Conservation (phyloP, 2,329 filamentous ascomycete genomes). For the Penicillium corylophilum region DNA sequence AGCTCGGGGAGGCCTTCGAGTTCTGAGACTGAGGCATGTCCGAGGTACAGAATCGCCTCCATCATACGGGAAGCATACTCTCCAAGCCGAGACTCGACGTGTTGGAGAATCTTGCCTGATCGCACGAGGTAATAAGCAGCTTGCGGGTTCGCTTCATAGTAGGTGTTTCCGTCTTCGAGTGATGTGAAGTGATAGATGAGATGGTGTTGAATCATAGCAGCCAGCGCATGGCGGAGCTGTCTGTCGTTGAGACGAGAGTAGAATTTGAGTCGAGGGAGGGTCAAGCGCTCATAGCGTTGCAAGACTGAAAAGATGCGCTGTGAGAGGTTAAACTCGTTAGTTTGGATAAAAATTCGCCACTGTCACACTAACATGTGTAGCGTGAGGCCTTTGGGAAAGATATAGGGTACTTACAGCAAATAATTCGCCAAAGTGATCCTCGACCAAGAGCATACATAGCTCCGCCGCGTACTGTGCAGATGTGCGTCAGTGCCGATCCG, state of each 20-base stretch:
- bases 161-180: conserved; percentile 61
- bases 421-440: conserved; percentile 87
- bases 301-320: conserved; percentile 84
- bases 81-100: conserved; percentile 73
- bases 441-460: conserved; percentile 85
- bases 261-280: conserved; percentile 66
- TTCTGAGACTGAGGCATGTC: conserved; percentile 63
- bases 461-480: conserved; percentile 67
- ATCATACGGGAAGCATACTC: conserved; percentile 71
- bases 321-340: conserved; percentile 12
- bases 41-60: conserved; percentile 71
- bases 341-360: background rate
- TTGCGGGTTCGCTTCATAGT: conserved; percentile 80
- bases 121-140: conserved; percentile 81
- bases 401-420: conserved; percentile 69
- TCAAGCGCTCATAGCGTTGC: conserved; percentile 74
- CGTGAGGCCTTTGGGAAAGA: background rate
- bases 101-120: conserved; percentile 74
- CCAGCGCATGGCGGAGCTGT: conserved; percentile 77
- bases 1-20: conserved; percentile 43
- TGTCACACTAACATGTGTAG: background rate
- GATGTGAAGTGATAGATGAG: conserved; percentile 73
- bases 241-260: conserved; percentile 71
- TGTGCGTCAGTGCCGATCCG: conserved; percentile 23
- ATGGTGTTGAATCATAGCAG: conserved; percentile 84